These are phyloP conservation scores for Cucurbita pepo DNA, from an alignment of 306 rosid genomes.

Conservation along the genomic window DNA sequence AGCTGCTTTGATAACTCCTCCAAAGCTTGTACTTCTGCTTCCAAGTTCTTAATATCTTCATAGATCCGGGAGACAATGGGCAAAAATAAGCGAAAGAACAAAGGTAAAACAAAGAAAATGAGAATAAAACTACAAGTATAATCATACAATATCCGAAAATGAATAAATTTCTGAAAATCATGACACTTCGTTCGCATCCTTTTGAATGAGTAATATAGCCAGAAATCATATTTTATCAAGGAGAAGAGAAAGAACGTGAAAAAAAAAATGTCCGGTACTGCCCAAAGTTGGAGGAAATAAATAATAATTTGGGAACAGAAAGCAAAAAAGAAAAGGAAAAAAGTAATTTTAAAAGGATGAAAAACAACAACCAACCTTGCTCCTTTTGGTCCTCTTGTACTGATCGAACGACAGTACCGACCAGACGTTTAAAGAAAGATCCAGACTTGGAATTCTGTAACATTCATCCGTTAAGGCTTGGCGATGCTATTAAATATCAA, in stretches of 20 bases:
- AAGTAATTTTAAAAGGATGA: not conserved
- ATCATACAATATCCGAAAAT: not conserved
- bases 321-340: not conserved
- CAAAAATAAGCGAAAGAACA: not conserved
- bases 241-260: not conserved
- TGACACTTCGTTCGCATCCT: not conserved
- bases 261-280: not conserved
- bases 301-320: not conserved
- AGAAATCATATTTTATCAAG: not conserved
- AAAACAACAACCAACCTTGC: slow-evolving; percentile 43
- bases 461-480: slow-evolving; percentile 2
- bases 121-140: not conserved
- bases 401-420: slow-evolving; percentile 90
- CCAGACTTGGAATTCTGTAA: slow-evolving; percentile 61
- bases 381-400: slow-evolving; percentile 87
- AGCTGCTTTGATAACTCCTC: slow-evolving; percentile 96
- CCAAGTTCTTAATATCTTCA: slow-evolving; percentile 69
- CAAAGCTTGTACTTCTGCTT: slow-evolving; percentile 81
- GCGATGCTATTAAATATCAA: not conserved
- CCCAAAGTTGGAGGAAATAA: not conserved
- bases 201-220: not conserved
- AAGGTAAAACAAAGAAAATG: not conserved
- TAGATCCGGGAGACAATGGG: not conserved
- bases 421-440: slow-evolving; percentile 71
- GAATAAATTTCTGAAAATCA: not conserved